Conservation (phyloP, 352 stramenopile genomes). For the Pilasporangium apinafurcum region DNA sequence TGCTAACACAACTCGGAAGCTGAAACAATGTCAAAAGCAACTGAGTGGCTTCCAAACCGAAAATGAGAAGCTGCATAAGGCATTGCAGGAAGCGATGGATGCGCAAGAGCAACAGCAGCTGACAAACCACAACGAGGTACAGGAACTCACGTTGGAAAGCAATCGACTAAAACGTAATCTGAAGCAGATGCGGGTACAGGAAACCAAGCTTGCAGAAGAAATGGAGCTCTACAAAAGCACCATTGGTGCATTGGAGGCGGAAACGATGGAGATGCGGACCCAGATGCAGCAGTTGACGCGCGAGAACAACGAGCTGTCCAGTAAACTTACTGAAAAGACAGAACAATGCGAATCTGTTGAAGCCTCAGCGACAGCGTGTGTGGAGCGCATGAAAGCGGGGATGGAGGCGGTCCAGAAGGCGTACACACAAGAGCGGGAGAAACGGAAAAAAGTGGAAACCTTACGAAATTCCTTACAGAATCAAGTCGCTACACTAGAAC, state of each 20-base stretch:
- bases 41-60: conserved; percentile 22
- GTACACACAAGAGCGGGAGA: conserved; percentile 29
- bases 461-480: conserved; percentile 21
- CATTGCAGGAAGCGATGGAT: conserved; percentile 28
- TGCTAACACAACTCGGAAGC: conserved; percentile 26
- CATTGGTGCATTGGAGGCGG: conserved; percentile 27
- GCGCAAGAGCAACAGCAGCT: conserved; percentile 23
- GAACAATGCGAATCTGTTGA: conserved; percentile 31
- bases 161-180: conserved; percentile 43
- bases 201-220: conserved; percentile 22
- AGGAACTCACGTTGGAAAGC: conserved; percentile 23
- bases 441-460: conserved; percentile 42
- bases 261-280: conserved; percentile 14
- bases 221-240: conserved; percentile 26
- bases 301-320: conserved; percentile 20
- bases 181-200: conserved; percentile 35
- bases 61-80: conserved; percentile 23
- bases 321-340: conserved; percentile 27
- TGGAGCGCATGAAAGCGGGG: conserved; percentile 29
- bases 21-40: conserved; percentile 41
- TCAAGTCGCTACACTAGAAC: conserved; percentile 29
- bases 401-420: conserved; percentile 30
- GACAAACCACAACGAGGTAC: conserved; percentile 23
- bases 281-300: conserved; percentile 27
- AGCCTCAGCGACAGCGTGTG: conserved; percentile 34